These are phyloP conservation scores for Cladophialophora bantiana DNA, from an alignment of 2,329 filamentous ascomycete genomes.

Conservation along the genomic window DNA sequence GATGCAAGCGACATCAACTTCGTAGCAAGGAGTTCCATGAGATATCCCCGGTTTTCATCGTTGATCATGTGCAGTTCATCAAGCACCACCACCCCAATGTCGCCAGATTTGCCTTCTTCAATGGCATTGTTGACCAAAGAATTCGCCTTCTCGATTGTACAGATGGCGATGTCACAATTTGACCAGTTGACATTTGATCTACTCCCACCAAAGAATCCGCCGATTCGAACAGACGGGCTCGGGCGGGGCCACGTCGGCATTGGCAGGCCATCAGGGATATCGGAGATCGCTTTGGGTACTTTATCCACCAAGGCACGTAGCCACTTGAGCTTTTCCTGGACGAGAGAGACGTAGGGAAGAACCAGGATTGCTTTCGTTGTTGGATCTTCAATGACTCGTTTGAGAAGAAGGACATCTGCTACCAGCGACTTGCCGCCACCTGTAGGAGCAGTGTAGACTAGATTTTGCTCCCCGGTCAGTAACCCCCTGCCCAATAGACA, in stretches of 20 bases:
- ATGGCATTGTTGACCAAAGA: constrained; percentile 75
- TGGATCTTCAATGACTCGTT: constrained; percentile 69
- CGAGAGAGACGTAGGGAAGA: constrained; percentile 78
- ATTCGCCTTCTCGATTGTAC: constrained; percentile 83
- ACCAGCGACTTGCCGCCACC: constrained; percentile 78
- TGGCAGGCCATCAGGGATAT: constrained; percentile 43
- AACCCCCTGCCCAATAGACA: constrained; percentile 73
- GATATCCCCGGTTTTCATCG: constrained; percentile 76
- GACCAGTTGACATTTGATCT: constrained; percentile 71
- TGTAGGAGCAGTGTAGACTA: constrained; percentile 81
- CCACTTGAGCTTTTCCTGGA: constrained; percentile 81
- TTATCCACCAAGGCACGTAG: constrained; percentile 70
- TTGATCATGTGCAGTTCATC: constrained; percentile 86
- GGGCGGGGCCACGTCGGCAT: constrained; percentile 58
- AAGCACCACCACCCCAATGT: constrained; percentile 71
- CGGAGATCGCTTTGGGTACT: constrained; percentile 54
- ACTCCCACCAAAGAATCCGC: constrained; percentile 77
- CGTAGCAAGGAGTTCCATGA: constrained; percentile 75
- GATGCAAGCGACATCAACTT: constrained; percentile 71
- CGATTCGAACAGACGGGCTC: constrained; percentile 66
- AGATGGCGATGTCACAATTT: constrained; percentile 79
- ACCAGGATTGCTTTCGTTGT: constrained; percentile 74
- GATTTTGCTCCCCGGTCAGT: constrained; percentile 69
- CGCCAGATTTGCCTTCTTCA: constrained; percentile 70
- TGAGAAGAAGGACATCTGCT: constrained; percentile 75